A percentile compares a stretch with the other conserved stretches of the same genome.
Evolutionary conservation across 2,329 filamentous ascomycete species (phyloP).

Genomic region (Purpureocillium lavendulum): DNA sequence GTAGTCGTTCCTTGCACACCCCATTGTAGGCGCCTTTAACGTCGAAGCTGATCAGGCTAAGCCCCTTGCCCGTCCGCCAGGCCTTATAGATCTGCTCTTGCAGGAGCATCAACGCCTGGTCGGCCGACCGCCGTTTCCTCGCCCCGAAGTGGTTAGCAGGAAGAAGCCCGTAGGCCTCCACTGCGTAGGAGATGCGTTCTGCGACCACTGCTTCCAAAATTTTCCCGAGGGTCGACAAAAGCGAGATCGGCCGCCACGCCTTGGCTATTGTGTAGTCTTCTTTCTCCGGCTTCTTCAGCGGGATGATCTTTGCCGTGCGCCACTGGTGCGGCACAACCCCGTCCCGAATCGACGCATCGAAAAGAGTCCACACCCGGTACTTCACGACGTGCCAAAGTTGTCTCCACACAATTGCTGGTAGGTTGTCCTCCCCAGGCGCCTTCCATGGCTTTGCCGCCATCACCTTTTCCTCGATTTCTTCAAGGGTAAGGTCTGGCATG

Average conservation of each 20-base stretch:
- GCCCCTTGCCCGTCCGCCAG: constrained; percentile 10
- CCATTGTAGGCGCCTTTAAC: constrained; percentile 32
- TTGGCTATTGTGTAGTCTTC: constrained; percentile 15
- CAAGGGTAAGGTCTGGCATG: constrained; percentile 8
- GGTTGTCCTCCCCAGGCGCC: constrained; percentile 10
- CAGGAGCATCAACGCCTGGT: constrained; percentile 1
- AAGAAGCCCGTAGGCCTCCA: constrained; percentile 1
- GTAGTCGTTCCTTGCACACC: constrained; percentile 22
- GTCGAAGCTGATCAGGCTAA: constrained; percentile 28
- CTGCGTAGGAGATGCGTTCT: constrained; percentile 1
- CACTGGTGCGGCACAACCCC: constrained; percentile 3
- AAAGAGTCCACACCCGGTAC: constrained; percentile 3
- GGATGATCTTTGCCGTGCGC: constrained; percentile 13
- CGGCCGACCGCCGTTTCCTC: not conserved
- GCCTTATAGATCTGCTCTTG: too few species aligned
- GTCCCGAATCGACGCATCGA: constrained; percentile 1
- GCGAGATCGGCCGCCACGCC: constrained; percentile 15
- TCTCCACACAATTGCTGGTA: constrained; percentile 9
- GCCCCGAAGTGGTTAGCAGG: constrained; percentile 1
- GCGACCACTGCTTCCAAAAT: constrained; percentile 3
- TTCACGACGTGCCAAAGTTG: constrained; percentile 5
- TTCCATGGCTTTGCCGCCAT: constrained; percentile 11
- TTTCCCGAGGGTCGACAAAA: constrained; percentile 15
- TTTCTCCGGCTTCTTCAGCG: too few species aligned
- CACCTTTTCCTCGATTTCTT: constrained; percentile 11